Conservation (phyloP, 768 basidiomycete genomes). For the Suillus weaverae region DNA sequence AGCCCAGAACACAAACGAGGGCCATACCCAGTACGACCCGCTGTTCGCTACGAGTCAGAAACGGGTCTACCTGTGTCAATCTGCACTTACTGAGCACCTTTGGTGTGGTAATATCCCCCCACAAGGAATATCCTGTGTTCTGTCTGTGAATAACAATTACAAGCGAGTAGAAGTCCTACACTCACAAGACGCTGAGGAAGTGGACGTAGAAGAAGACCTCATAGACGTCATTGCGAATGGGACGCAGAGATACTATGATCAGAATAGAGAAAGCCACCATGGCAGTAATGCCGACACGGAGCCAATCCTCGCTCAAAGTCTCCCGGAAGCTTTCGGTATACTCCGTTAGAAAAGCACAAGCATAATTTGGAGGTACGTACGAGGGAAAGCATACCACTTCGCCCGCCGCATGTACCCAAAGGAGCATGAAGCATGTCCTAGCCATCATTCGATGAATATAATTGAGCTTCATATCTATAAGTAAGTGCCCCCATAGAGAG, state of each 20-base stretch:
- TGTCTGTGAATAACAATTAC: not conserved
- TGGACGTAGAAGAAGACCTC: constrained; percentile 53
- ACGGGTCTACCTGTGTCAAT: constrained; percentile 16
- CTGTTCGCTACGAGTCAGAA: constrained; percentile 17
- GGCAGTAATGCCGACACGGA: constrained; percentile 37
- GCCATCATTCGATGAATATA: constrained; percentile 47
- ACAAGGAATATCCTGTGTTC: constrained; percentile 29
- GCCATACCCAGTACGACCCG: constrained; percentile 42
- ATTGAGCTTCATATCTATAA: constrained; percentile 29
- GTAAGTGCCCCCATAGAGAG: not conserved
- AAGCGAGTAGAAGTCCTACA: not conserved
- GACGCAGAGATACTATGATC: constrained; percentile 46
- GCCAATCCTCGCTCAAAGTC: constrained; percentile 14
- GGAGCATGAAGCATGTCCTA: constrained; percentile 43
- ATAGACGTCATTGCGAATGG: constrained; percentile 47
- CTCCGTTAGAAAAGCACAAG: not conserved
- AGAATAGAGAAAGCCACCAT: constrained; percentile 39
- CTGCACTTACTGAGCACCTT: constrained; percentile 28
- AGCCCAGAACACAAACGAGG: constrained; percentile 53
- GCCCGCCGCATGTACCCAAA: constrained; percentile 48
- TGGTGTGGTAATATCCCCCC: constrained; percentile 43
- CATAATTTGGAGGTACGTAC: constrained; percentile 8
- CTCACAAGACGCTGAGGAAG: constrained; percentile 42
- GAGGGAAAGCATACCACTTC: constrained; percentile 8
- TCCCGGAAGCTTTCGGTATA: not conserved